These are phyloP conservation scores for Jamesozyma rosinii DNA, from an alignment of 805 yeast species.

Conservation along the genomic window DNA sequence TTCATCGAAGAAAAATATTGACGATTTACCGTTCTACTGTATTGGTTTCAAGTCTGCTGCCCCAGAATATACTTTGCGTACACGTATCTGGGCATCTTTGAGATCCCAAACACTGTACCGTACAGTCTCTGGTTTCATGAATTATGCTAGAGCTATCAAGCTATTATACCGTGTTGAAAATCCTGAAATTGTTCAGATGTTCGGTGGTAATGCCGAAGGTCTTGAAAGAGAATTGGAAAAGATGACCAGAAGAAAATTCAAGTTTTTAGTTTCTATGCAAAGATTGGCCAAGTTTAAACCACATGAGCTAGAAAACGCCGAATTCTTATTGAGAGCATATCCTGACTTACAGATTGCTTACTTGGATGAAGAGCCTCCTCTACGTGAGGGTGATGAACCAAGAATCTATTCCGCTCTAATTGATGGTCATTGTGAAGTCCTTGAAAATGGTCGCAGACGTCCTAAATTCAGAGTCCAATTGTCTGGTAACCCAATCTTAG, in stretches of 20 bases:
- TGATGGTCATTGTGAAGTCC: slow-evolving; percentile 68
- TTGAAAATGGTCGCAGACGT: slow-evolving; percentile 63
- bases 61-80: slow-evolving; percentile 90
- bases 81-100: slow-evolving; percentile 96
- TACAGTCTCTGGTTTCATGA: slow-evolving; percentile 97
- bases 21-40: slow-evolving; percentile 87
- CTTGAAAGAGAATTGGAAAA: slow-evolving; percentile 86
- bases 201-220: slow-evolving; percentile 96
- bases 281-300: slow-evolving; percentile 60
- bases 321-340: slow-evolving; percentile 69
- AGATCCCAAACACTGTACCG: slow-evolving; percentile 94
- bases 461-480: slow-evolving; percentile 67
- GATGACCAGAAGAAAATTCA: slow-evolving; percentile 77
- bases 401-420: slow-evolving; percentile 66
- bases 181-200: slow-evolving; percentile 92
- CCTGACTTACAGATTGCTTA: slow-evolving; percentile 86
- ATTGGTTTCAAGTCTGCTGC: slow-evolving; percentile 97
- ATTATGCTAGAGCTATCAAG: slow-evolving; percentile 92
- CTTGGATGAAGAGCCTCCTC: slow-evolving; percentile 83
- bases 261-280: slow-evolving; percentile 79
- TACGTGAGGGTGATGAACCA: slow-evolving; percentile 58
- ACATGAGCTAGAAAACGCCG: slow-evolving; percentile 72
- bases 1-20: slow-evolving; percentile 68
- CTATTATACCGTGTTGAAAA: slow-evolving; percentile 88
- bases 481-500: slow-evolving; percentile 76